These are phyloP conservation scores for Candida sp. DNA, from an alignment of 1,139 yeast genomes.

Conservation along the genomic window DNA sequence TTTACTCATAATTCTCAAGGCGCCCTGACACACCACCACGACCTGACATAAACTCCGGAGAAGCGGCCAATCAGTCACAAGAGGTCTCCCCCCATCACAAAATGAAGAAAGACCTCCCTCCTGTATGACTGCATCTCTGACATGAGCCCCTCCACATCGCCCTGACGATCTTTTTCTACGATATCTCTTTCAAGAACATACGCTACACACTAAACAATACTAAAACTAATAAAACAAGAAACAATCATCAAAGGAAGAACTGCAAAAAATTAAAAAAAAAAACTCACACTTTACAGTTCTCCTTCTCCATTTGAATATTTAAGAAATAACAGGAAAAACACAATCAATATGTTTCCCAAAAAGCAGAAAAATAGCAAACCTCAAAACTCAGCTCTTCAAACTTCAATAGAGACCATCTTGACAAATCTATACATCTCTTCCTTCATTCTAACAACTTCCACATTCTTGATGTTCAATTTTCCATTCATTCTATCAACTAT, in stretches of 20 bases:
- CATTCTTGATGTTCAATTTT: slow-evolving; percentile 41
- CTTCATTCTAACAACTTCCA: slow-evolving; percentile 43
- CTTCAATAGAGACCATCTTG: slow-evolving; percentile 43
- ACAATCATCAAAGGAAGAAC: no score
- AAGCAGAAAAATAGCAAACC: neutral
- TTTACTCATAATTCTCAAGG: neutral
- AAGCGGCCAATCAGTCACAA: no score
- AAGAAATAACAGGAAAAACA: slow-evolving; percentile 1
- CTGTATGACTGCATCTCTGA: no score
- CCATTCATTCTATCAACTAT: slow-evolving; percentile 49
- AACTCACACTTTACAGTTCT: neutral
- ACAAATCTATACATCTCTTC: slow-evolving; percentile 48
- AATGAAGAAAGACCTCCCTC: neutral
- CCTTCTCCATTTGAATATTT: neutral
- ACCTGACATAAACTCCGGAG: no score
- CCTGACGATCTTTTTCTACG: neutral
- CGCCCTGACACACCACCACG: no score
- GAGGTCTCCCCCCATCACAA: no score
- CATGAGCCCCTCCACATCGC: no score
- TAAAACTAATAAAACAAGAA: neutral
- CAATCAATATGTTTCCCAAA: slow-evolving; percentile 6
- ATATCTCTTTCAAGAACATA: neutral
- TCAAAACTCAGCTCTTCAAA: no score
- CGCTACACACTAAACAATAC: neutral
- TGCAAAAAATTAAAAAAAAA: neutral